Evolutionary conservation across 495 filamentous ascomycete genomes (phyloP), one percentile per base, ranked within the genome.

Genomic region (Astrothelium subdiscretum): DNA sequence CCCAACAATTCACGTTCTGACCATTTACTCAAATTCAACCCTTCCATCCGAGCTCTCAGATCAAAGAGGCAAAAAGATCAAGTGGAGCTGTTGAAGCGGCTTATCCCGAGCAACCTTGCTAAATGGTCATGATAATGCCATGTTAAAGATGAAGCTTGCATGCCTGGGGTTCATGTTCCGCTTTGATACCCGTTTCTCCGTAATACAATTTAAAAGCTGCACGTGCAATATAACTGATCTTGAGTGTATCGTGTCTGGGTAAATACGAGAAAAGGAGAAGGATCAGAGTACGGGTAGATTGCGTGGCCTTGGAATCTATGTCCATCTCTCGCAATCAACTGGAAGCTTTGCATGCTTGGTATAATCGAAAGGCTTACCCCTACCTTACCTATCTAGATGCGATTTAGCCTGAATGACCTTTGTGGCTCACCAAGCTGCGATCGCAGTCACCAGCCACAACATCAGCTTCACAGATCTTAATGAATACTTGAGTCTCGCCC

Each of bases 71-170:
- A 83, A 61, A 77, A 78, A 62, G 76, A 80, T 62, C 85, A 88
- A 66, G 79, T 88, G 26, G 85, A 88, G 61, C 77, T 85, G 18
- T 69, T 88, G 66, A 76, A 78, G 66, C 79, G 75, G 63, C 74
- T 89, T 63, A 83, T 89, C 24, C 48, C 48, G 15, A 54, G 48
- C 48, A 54, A 54, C 24, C 48, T 54, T 29, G 48, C 48, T 8
- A 54, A 54, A 29, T 54, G 48, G 48, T 54, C 48, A 27, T 54
- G 20, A 54, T 54, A 20, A 20, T 5, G 29, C 3, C 24, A 11
- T 5, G 8, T 20, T 27, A 3, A 54, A 27, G 48, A 5, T 54
- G 10, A 54, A 29, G 48, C 24, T 11, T 12, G 11, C 11, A n/a
- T 27, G 48, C 24, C 6, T 54, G 48, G 24, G 29, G 8, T 29